Evolutionary conservation across 495 filamentous ascomycete genomes (phyloP), one percentile per base, ranked within the genome.

Genomic region (Xylaria acuta): DNA sequence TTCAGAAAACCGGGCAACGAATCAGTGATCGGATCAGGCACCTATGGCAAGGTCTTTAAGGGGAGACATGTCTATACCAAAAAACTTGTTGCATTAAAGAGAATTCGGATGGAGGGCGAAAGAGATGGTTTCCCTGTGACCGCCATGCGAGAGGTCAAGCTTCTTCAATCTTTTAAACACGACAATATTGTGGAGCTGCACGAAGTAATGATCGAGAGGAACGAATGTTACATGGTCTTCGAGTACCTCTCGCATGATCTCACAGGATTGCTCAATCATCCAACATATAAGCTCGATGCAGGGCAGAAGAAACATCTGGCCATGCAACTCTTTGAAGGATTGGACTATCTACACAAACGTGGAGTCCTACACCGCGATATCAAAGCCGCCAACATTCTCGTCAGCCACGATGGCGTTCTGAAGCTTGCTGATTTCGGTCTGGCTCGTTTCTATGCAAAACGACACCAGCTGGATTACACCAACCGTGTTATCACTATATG

Each of bases 161-260:
- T 99, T 20, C 90, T 99, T 11, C 94, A 97, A 77, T 95, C 94
- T 51, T 86, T 99, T n/a, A 93, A 92, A 72, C 94, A 97, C 76
- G 86, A 88, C 62, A 98, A 98, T 75, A 90, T 99, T 45, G 95
- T 99, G 72, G 91, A 92, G 60, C 82, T 95, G 32, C 88, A 91
- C 70, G 97, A 99, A 82, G 95, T 98, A 76, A 98, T 99, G 96
- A 96, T 98, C 20, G 97, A 99, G 82, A 91, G 90, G 74, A 98
- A 98, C 78, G 95, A 98, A 80, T 99, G 97, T 81, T 98, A 96
- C 83, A 99, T 99, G 97, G 97, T 99, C 11, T 99, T 99, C 73
- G 97, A 99, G 78, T 99, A 99, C 78, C 89, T 98, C 36, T 95
- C 95, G 22, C 97, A 99, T 78, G 97, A 99, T 58, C 75, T 86